These are phyloP conservation scores for Macrolepiota dolichaula DNA, from an alignment of 768 basidiomycete genomes.

Conservation along the genomic window DNA sequence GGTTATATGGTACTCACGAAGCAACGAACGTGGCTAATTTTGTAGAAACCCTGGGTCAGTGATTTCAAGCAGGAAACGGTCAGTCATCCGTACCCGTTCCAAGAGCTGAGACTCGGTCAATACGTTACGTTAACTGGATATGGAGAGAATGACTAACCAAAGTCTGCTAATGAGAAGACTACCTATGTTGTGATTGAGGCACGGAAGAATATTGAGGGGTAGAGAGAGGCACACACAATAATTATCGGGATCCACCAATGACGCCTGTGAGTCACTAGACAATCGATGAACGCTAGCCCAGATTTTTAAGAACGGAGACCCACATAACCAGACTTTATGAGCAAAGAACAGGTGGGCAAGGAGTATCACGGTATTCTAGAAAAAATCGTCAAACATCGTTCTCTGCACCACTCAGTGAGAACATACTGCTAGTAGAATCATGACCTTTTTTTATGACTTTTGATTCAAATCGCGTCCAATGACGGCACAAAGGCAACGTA, in stretches of 20 bases:
- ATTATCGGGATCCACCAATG: background rate
- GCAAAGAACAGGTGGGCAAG: background rate
- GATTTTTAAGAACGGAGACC: background rate
- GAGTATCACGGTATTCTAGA: background rate
- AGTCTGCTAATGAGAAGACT: background rate
- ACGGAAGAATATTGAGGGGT: too few species aligned
- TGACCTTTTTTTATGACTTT: background rate
- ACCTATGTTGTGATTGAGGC: background rate
- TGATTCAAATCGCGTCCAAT: background rate
- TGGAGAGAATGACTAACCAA: background rate
- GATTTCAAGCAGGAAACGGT: background rate
- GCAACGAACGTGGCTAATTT: background rate
- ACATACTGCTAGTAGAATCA: background rate
- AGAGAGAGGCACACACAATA: background rate
- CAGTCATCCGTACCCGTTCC: background rate
- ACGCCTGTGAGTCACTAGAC: background rate
- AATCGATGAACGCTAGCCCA: background rate
- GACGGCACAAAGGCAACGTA: background rate
- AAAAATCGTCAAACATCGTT: background rate
- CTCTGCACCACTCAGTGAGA: too few species aligned
- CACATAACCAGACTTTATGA: slow-evolving; percentile 1
- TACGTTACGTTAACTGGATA: background rate
- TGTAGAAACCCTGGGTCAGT: background rate
- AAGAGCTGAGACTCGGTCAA: background rate
- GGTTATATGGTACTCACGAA: background rate